phyloP scores from a whole-genome alignment of 179 eudicot genomes.

The Spergularia azorica region DNA sequence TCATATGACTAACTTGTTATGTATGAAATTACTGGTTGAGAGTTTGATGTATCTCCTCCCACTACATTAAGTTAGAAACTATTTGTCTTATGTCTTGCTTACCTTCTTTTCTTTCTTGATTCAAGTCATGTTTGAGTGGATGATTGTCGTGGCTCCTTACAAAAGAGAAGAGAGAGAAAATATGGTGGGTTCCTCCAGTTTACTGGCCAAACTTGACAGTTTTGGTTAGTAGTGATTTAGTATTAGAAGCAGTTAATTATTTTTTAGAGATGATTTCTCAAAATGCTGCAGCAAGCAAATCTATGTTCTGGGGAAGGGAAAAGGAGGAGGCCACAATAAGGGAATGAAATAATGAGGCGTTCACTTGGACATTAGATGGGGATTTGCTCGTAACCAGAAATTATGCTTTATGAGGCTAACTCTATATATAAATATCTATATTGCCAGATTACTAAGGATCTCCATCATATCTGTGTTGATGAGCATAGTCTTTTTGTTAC shows the following conservation, averaged over 20 bases:
- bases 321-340: too few relatives aligned
- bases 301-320: too few relatives aligned
- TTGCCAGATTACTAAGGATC: too few relatives aligned
- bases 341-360: too few relatives aligned
- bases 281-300: too few relatives aligned
- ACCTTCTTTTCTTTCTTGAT: neutral
- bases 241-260: neutral
- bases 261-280: too few relatives aligned
- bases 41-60: neutral
- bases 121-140: conserved; percentile 2
- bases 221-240: neutral
- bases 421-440: too few relatives aligned
- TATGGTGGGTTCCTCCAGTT: neutral
- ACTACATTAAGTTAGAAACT: neutral
- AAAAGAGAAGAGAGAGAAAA: neutral
- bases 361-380: too few relatives aligned
- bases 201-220: neutral
- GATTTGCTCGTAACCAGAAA: too few relatives aligned
- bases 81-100: neutral
- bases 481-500: too few relatives aligned
- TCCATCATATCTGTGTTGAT: too few relatives aligned
- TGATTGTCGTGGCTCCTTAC: neutral
- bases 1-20: conserved; percentile 12
- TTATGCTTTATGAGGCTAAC: too few relatives aligned
- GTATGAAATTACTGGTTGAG: neutral